Base-by-base conservation (phyloP, 169 alveolate genomes). In the Hammondia hammondi region DNA sequence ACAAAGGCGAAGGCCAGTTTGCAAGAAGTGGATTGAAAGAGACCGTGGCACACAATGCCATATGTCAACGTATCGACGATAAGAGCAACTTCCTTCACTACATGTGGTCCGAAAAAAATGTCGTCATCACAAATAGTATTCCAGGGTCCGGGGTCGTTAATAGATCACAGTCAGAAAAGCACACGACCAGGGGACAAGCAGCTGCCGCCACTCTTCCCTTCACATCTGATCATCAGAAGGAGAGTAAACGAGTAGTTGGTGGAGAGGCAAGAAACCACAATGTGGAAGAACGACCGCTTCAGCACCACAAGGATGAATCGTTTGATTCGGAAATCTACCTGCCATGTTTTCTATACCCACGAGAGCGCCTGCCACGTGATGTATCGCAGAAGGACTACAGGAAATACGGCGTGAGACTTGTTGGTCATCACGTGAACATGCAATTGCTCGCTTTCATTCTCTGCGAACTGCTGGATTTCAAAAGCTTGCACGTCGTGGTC, bases 371-470 rank as follows among this genome's bases (percentile, higher is more conserved):
- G n/a, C 94, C 94, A 5, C 45, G 73, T 56, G 91, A 57, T 17
- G 45, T 91, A 3, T 81, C 91, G 24, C 85, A n/a, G n/a, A 81
- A 81, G 52, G 94, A 91, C 3, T 87, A 91, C 48, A 32, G n/a
- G 43, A 46, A 81, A 43, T 91, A 81, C 73, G 94, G 94, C 14
- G 91, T 91, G 35, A 45, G 94, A 5, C 84, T 91, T 14, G 77
- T 48, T 35, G 52, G 71, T 12, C 45, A 46, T 4, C 94, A 91
- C 82, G 77, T 87, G 21, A 56, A 48, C 70, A 43, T 91, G 73
- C 94, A 91, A 56, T 91, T 91, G 85, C 94, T 91, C 21, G 94
- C 94, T 3, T 91, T 91, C 67, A 81, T 91, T 32, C 84, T 91
- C 6, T 91, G 94, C 88, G 94, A 91, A 24, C 57, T 91, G 29